These are phyloP conservation scores for Zygosaccharomyces sapae DNA, from an alignment of 1,139 yeast genomes.

Conservation along the genomic window DNA sequence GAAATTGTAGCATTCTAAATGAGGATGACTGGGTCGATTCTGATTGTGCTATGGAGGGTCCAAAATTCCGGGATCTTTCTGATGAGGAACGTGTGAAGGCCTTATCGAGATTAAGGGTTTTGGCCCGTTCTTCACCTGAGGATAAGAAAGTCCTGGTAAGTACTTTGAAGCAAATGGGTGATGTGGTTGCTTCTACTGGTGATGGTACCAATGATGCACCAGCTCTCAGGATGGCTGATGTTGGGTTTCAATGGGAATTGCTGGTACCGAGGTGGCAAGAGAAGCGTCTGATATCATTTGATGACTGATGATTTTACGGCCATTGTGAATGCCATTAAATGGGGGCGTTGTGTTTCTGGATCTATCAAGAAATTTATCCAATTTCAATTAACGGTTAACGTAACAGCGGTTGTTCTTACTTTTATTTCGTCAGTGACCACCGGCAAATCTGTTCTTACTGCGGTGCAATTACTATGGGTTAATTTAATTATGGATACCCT, in stretches of 20 bases:
- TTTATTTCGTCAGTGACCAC: conserved; percentile 92
- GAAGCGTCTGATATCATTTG: conserved; percentile 89
- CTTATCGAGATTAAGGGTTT: conserved; percentile 71
- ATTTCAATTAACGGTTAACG: conserved; percentile 91
- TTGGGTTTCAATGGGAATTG: conserved; percentile 90
- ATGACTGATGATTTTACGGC: conserved; percentile 96
- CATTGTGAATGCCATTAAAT: conserved; percentile 94
- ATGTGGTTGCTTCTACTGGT: conserved; percentile 97
- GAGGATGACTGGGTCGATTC: conserved; percentile 51
- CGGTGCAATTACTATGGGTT: conserved; percentile 96
- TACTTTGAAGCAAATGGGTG: conserved; percentile 73
- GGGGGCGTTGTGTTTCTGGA: conserved; percentile 97
- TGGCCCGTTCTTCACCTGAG: conserved; percentile 94
- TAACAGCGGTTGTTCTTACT: conserved; percentile 90
- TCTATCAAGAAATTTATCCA: conserved; percentile 94
- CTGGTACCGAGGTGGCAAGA: conserved; percentile 92
- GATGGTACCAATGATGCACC: conserved; percentile 98
- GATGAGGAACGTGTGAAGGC: conserved; percentile 53
- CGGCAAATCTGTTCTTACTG: conserved; percentile 84
- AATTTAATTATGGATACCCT: conserved; percentile 96
- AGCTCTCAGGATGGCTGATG: conserved; percentile 87
- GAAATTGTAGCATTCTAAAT: conserved; percentile 73
- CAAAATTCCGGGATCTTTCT: conserved; percentile 67
- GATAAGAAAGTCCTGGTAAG: conserved; percentile 86
- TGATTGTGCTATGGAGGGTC: conserved; percentile 86